phyloP scores from a whole-genome alignment of 2,329 filamentous ascomycete species.

The Balansia obtecta region DNA sequence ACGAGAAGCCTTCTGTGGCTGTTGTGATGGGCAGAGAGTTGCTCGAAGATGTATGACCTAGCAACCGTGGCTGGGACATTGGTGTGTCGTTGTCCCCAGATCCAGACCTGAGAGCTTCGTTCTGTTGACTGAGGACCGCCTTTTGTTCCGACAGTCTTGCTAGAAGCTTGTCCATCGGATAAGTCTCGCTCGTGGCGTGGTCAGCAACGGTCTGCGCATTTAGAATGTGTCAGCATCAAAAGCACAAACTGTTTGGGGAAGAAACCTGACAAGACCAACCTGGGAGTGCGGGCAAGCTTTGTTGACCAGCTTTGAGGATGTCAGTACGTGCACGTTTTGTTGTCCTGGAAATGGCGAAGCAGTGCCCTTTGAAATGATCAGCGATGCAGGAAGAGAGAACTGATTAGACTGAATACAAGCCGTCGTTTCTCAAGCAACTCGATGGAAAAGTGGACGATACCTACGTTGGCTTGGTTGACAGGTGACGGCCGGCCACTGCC shows the following conservation, averaged over 20 bases:
- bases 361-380: conserved; percentile 9
- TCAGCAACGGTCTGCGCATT: conserved; percentile 28
- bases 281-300: conserved; percentile 41
- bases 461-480: conserved; percentile 10
- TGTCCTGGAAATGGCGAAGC: conserved; percentile 17
- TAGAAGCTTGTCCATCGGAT: conserved; percentile 59
- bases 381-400: not conserved
- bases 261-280: conserved; percentile 22
- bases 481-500: conserved; percentile 8
- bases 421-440: not conserved
- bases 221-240: conserved; percentile 6
- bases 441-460: conserved; percentile 1
- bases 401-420: too few relatives aligned
- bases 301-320: conserved; percentile 43
- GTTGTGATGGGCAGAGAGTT: conserved; percentile 52
- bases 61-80: conserved; percentile 17
- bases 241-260: not conserved
- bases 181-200: conserved; percentile 24
- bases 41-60: conserved; percentile 38
- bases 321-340: conserved; percentile 33
- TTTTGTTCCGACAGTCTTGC: conserved; percentile 65
- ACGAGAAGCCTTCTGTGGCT: conserved; percentile 40
- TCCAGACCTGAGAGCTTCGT: conserved; percentile 34
- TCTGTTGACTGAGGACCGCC: conserved; percentile 44
- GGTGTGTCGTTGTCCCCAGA: conserved; percentile 22